Base-by-base conservation (phyloP, 768 basidiomycete species). In the Boletus rex-veris region DNA sequence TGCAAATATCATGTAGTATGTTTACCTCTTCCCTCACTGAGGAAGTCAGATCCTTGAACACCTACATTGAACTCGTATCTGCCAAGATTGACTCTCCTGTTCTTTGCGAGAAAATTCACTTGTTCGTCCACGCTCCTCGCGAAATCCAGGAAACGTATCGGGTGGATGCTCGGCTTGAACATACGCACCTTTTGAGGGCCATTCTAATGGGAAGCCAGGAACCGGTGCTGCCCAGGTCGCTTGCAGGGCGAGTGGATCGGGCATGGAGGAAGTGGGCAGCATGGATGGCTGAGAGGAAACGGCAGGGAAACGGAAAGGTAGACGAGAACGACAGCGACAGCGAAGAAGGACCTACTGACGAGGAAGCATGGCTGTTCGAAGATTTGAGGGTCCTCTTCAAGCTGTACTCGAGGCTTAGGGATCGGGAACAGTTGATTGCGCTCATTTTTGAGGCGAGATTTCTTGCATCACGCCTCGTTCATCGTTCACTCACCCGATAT, bases 351-450 rank as follows among this genome's bases (percentile, higher is more conserved):
- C 95, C 96, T 2, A 80, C 84, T 52, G 86, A 95, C 64, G 97
- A 99, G 43, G 94, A 97, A 64, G 96, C 89, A 8, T 99, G 97
- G 97, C 71, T 99, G 31, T 89, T 90, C 58, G 96, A 98, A 69
- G 97, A 99, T 69, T 73, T 98, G 50, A 83, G 81, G 56, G 76
- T 97, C 18, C 78, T 97, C 38, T 77, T 88, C 11, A 82, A 86
- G 66, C 71, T 98, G 18, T 89, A 92, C 65, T 82, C 86, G 36
- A 77, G 85, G 48, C 74, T 97, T 45, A 76, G 87, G 61, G 97
- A 98, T 68, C 84, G 92, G 58, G 92, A 98, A 66, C 88, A 94
- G 69, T 67, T 99, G 61, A 90, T 98, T 58, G 90, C 86, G 41
- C 75, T 99, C 36, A 88, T 99, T 41, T 98, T 98, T 58, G 95